A percentile compares a stretch with the other conserved stretches of the same genome.
Conservation (phyloP, 345 rosid species). For the Acer yangbiense region DNA sequence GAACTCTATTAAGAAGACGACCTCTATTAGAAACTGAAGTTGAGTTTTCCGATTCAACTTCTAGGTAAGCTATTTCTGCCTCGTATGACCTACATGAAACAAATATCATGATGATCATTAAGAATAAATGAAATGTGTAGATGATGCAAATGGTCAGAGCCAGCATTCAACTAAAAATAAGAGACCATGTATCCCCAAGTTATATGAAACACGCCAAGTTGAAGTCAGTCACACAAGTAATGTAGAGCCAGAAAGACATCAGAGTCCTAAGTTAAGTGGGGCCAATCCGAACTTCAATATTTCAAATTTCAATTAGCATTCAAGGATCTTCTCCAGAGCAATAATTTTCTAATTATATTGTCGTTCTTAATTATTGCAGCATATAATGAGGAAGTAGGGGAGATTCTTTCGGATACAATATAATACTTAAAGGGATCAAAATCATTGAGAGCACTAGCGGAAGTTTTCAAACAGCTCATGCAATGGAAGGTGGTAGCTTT, state of each 20-base stretch:
- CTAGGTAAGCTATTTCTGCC: constrained; percentile 79
- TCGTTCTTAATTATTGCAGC: not conserved
- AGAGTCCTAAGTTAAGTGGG: not conserved
- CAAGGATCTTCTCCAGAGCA: not conserved
- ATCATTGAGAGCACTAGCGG: not conserved
- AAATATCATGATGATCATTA: not conserved
- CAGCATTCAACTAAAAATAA: not conserved
- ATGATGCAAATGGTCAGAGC: not conserved
- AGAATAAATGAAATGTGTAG: not conserved
- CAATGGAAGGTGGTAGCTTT: not conserved
- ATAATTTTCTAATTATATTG: not conserved
- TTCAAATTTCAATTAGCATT: not conserved
- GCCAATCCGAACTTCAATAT: not conserved
- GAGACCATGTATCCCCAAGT: not conserved
- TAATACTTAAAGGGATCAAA: not conserved
- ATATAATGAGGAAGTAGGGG: not conserved
- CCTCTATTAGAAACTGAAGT: constrained; percentile 34
- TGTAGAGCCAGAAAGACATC: not conserved
- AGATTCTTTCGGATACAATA: not conserved
- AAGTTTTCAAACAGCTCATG: constrained; percentile 2
- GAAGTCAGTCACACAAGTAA: not conserved
- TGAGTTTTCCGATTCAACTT: constrained; percentile 50
- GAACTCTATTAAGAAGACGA: constrained; percentile 29
- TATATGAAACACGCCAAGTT: not conserved
- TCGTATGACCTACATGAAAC: constrained; percentile 64